phyloP scores from a whole-genome alignment of 2,329 filamentous ascomycete genomes.

The Leptographium galeiforme region DNA sequence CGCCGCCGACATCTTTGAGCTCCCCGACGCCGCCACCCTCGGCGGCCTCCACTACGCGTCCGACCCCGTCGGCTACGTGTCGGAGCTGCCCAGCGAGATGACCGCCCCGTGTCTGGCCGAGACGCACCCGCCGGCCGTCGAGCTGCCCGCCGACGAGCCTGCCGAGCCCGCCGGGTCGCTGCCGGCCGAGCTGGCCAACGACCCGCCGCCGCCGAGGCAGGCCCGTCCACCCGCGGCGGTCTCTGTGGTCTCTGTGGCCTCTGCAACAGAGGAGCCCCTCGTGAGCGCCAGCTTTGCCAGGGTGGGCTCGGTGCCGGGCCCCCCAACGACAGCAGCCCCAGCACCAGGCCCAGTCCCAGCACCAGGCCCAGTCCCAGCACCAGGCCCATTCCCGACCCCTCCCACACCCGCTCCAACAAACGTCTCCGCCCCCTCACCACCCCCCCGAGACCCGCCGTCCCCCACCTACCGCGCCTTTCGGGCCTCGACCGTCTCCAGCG shows the following conservation, averaged over 20 bases:
- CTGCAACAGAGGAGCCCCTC: too few species aligned
- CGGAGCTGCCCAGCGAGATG: constrained; percentile 33
- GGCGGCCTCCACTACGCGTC: constrained; percentile 13
- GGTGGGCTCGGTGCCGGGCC: too few species aligned
- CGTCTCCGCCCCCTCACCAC: too few species aligned
- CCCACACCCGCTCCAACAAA: too few species aligned
- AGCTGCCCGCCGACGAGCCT: constrained; percentile 26
- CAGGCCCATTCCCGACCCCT: too few species aligned
- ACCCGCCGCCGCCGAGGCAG: constrained; percentile 11
- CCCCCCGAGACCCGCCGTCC: not conserved
- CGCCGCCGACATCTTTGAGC: constrained; percentile 11
- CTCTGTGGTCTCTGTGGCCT: too few species aligned
- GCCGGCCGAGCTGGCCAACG: constrained; percentile 25
- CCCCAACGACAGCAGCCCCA: too few species aligned
- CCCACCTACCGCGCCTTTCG: constrained; percentile 4
- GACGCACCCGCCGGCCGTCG: constrained; percentile 28
- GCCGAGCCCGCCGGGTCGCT: constrained; percentile 2
- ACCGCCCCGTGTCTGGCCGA: constrained; percentile 28
- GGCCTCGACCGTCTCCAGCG: not conserved
- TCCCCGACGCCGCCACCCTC: constrained; percentile 14
- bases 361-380: too few species aligned
- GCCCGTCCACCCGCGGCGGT: constrained; percentile 5
- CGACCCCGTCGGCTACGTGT: constrained; percentile 29
- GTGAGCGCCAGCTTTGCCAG: too few species aligned
- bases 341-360: too few species aligned